These are phyloP conservation scores for Batrachochytrium dendrobatidis DNA, from an alignment of 371 early-diverging fungal genomes.

Conservation along the genomic window DNA sequence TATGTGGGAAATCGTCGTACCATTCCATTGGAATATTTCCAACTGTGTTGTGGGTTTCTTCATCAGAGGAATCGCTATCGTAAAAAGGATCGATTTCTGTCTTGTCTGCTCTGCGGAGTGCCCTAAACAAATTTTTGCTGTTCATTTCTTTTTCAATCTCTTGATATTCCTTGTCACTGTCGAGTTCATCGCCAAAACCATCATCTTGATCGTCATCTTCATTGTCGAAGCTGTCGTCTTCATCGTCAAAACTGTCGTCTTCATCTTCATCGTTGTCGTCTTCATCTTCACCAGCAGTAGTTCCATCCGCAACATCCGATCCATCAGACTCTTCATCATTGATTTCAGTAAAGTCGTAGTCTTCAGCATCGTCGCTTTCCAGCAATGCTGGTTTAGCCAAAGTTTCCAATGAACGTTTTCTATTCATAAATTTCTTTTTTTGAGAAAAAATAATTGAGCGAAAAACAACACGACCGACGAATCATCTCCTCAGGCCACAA, in stretches of 20 bases:
- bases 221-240: conserved; percentile 23
- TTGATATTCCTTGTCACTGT: neutral
- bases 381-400: neutral
- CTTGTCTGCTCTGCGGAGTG: conserved; percentile 6
- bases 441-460: no score
- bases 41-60: conserved; percentile 53
- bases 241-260: conserved; percentile 1
- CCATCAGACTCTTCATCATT: conserved; percentile 16
- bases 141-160: neutral
- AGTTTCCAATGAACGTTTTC: no score
- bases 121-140: neutral
- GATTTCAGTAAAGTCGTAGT: conserved; percentile 8
- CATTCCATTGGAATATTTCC: conserved; percentile 94
- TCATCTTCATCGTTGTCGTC: conserved; percentile 28
- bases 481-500: no score
- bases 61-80: conserved; percentile 87
- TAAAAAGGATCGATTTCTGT: conserved; percentile 88
- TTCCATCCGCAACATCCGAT: conserved; percentile 15
- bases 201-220: conserved; percentile 28
- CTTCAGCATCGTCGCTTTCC: conserved; percentile 1
- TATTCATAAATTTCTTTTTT: no score
- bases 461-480: no score
- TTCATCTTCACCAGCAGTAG: conserved; percentile 30
- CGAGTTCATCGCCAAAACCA: conserved; percentile 17
- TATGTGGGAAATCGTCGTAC: conserved; percentile 94